Conservation (phyloP, 768 basidiomycete species). For the Mycena alexandri region DNA sequence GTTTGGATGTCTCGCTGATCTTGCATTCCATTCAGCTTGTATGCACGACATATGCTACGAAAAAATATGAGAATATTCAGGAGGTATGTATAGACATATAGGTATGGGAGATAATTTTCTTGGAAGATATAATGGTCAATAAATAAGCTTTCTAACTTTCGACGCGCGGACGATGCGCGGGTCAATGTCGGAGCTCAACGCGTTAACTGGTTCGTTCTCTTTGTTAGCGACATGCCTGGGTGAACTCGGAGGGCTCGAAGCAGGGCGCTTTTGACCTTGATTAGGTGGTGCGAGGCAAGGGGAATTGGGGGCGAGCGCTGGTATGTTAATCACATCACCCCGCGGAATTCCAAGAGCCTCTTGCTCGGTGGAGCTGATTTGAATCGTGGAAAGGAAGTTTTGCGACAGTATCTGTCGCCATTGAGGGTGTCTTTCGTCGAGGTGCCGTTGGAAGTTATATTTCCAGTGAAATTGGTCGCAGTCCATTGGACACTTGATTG, state of each 20-base stretch:
- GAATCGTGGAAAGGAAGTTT: neutral
- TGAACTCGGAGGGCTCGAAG: conserved; percentile 17
- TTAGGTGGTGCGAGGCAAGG: neutral
- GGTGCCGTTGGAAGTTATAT: neutral
- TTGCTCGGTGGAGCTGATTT: neutral
- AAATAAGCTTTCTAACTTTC: conserved; percentile 11
- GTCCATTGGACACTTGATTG: neutral
- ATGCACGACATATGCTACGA: conserved; percentile 3
- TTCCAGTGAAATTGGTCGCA: too few species aligned
- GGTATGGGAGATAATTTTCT: conserved; percentile 9
- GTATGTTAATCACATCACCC: neutral
- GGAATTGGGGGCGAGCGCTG: neutral
- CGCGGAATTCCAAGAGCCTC: conserved; percentile 4
- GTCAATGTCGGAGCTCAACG: neutral
- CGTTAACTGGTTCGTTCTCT: conserved; percentile 11
- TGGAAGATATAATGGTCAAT: conserved; percentile 10
- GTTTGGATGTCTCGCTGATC: conserved; percentile 14
- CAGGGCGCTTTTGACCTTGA: neutral
- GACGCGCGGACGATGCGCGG: too few species aligned
- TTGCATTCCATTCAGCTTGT: conserved; percentile 10
- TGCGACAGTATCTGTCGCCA: neutral
- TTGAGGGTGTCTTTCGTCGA: neutral
- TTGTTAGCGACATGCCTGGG: conserved; percentile 13
- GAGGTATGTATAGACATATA: neutral
- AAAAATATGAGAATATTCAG: conserved; percentile 9